phyloP scores from a whole-genome alignment of 192 early-diverging fungal species.

The Coemansia sp. region DNA sequence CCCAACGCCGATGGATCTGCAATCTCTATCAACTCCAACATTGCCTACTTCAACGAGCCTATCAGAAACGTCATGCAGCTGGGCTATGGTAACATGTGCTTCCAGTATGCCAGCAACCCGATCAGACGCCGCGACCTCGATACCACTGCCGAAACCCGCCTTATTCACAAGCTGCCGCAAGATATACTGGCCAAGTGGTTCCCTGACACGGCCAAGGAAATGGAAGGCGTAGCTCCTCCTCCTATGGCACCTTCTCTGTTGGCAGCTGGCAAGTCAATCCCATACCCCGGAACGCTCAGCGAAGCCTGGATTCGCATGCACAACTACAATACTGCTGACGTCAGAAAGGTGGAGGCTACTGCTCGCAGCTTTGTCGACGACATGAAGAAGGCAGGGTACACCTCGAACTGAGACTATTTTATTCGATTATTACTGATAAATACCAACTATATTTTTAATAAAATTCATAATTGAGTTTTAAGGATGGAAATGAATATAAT shows the following conservation, averaged over 20 bases:
- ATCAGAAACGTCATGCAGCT: slow-evolving; percentile 52
- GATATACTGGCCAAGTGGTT: slow-evolving; percentile 36
- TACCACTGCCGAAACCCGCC: slow-evolving; percentile 8
- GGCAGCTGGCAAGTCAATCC: slow-evolving; percentile 23
- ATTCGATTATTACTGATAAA: not conserved
- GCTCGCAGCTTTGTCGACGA: slow-evolving; percentile 41
- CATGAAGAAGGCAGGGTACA: slow-evolving; percentile 49
- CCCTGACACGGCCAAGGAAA: slow-evolving; percentile 34
- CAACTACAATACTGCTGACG: slow-evolving; percentile 21
- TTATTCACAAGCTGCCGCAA: slow-evolving; percentile 24
- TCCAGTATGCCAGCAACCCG: slow-evolving; percentile 49
- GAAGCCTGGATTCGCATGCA: slow-evolving; percentile 46
- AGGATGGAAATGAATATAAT: not conserved
- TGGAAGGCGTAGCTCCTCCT: slow-evolving; percentile 1
- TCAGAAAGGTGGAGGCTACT: slow-evolving; percentile 17
- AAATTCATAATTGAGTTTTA: not conserved
- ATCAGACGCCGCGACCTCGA: slow-evolving; percentile 28
- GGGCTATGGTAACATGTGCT: slow-evolving; percentile 56
- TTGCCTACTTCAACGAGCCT: slow-evolving; percentile 42
- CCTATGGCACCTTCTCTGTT: not conserved
- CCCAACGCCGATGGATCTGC: slow-evolving; percentile 31
- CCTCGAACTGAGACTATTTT: slow-evolving; percentile 29
- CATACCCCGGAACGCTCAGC: slow-evolving; percentile 33
- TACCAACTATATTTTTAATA: not conserved
- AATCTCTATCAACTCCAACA: slow-evolving; percentile 27